Percentiles rank a stretch among this genome's conserved stretches.
phyloP scores from a whole-genome alignment of 352 stramenopile genomes.

The Thalassiosira hispida region DNA sequence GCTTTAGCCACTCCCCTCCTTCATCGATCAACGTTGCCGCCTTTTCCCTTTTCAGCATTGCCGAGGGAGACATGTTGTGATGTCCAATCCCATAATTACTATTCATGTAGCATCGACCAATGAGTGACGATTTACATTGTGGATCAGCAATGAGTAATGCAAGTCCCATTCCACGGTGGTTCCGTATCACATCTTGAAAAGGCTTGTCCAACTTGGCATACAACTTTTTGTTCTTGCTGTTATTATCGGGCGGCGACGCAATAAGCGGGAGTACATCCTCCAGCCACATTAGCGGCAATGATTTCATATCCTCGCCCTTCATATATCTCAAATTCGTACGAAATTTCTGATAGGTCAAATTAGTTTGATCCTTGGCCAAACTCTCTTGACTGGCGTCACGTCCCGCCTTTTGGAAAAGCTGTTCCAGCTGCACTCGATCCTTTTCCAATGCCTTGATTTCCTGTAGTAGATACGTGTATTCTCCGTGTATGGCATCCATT shows the following conservation, averaged over 20 bases:
- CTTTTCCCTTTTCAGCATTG: conserved; percentile 9
- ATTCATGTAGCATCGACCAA: conserved; percentile 38
- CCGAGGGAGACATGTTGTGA: conserved; percentile 1
- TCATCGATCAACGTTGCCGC: conserved; percentile 27
- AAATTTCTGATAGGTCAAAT: conserved; percentile 26
- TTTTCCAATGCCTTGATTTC: conserved; percentile 45
- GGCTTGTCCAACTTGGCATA: background rate
- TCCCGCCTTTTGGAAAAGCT: conserved; percentile 20
- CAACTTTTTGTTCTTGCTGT: background rate
- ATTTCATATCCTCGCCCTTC: conserved; percentile 14
- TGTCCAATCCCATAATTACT: background rate
- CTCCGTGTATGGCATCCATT: conserved; percentile 37
- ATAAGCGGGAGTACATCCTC: conserved; percentile 21
- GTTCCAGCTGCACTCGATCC: conserved; percentile 40
- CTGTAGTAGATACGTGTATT: conserved; percentile 21
- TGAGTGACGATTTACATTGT: conserved; percentile 24
- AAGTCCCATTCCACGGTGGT: conserved; percentile 33
- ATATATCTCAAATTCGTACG: conserved; percentile 23
- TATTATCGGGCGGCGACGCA: background rate
- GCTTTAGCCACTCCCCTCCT: conserved; percentile 15
- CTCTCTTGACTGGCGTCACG: background rate
- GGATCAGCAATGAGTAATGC: conserved; percentile 30
- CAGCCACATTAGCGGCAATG: conserved; percentile 32
- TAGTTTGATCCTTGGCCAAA: background rate
- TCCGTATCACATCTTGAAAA: conserved; percentile 8